Conservation (phyloP, 1,284 basidiomycete species). For the Mycosarcoma mackinlayi region DNA sequence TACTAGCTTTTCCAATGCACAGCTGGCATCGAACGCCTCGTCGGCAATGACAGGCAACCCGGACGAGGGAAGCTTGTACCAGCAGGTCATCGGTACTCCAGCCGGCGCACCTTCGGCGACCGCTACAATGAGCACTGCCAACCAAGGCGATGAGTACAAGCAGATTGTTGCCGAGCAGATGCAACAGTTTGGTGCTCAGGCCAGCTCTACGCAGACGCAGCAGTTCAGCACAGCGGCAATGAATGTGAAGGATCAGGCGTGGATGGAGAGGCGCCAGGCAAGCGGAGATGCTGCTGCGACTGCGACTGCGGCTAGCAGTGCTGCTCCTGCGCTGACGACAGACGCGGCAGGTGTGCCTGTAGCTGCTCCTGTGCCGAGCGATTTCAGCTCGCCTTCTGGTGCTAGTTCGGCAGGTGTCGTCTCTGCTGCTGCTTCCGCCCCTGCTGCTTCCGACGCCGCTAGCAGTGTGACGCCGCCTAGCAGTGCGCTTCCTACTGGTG, state of each 20-base stretch:
- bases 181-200: conserved; percentile 16
- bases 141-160: conserved; percentile 16
- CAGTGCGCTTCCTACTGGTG: conserved; percentile 1
- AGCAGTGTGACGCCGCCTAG: neutral
- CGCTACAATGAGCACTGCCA: conserved; percentile 2
- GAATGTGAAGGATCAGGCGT: too few species aligned
- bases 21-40: conserved; percentile 11
- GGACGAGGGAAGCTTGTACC: conserved; percentile 11
- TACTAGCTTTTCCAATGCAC: conserved; percentile 6
- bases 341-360: conserved; percentile 17
- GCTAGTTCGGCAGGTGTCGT: conserved; percentile 2
- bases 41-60: conserved; percentile 20
- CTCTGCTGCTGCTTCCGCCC: conserved; percentile 1
- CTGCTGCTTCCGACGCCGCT: conserved; percentile 7
- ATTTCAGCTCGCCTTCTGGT: conserved; percentile 20
- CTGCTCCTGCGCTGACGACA: conserved; percentile 6
- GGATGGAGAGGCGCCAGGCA: too few species aligned
- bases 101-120: conserved; percentile 1
- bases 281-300: neutral
- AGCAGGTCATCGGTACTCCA: conserved; percentile 16
- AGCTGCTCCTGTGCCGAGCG: conserved; percentile 29
- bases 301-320: conserved; percentile 1
- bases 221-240: neutral
- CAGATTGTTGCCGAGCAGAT: conserved; percentile 33
- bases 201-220: too few species aligned